Conservation (phyloP, 2,329 filamentous ascomycete genomes). For the Pseudophaeomoniella oleicola region DNA sequence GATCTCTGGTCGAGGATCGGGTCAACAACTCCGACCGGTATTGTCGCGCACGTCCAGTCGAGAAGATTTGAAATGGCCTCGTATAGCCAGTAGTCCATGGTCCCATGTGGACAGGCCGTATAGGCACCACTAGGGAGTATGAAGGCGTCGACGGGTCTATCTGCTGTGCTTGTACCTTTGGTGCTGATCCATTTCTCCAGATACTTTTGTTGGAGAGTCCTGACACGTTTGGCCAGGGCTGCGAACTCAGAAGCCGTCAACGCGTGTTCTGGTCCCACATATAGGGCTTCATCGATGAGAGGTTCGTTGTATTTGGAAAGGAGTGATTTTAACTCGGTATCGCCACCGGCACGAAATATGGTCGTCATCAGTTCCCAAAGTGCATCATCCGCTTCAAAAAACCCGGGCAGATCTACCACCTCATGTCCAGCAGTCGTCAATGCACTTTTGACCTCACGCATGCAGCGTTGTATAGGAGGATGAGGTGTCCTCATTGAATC, state of each 20-base stretch:
- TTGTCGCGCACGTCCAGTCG: slow-evolving; percentile 27
- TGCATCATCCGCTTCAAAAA: background rate
- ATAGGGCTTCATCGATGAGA: slow-evolving; percentile 2
- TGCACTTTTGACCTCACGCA: slow-evolving; percentile 35
- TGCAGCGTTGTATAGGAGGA: slow-evolving; percentile 42
- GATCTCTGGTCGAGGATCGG: slow-evolving; percentile 4
- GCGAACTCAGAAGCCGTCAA: slow-evolving; percentile 1
- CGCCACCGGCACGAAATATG: slow-evolving; percentile 1
- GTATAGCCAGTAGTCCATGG: too few relatives aligned
- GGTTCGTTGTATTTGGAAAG: slow-evolving; percentile 3
- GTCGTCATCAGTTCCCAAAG: background rate
- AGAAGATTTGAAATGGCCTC: too few relatives aligned
- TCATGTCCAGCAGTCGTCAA: slow-evolving; percentile 39
- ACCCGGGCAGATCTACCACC: slow-evolving; percentile 16
- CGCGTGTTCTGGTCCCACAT: background rate
- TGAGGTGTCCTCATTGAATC: slow-evolving; percentile 40
- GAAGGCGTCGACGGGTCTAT: slow-evolving; percentile 34
- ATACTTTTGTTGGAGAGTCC: too few relatives aligned
- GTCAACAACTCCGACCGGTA: slow-evolving; percentile 3
- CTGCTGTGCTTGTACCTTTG: slow-evolving; percentile 5
- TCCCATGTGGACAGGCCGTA: slow-evolving; percentile 32
- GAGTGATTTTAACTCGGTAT: slow-evolving; percentile 6
- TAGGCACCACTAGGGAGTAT: slow-evolving; percentile 37
- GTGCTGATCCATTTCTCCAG: too few relatives aligned
- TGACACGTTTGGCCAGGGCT: slow-evolving; percentile 2